Base-by-base conservation (phyloP, 148 eudicot species). In the Selenicereus undatus region DNA sequence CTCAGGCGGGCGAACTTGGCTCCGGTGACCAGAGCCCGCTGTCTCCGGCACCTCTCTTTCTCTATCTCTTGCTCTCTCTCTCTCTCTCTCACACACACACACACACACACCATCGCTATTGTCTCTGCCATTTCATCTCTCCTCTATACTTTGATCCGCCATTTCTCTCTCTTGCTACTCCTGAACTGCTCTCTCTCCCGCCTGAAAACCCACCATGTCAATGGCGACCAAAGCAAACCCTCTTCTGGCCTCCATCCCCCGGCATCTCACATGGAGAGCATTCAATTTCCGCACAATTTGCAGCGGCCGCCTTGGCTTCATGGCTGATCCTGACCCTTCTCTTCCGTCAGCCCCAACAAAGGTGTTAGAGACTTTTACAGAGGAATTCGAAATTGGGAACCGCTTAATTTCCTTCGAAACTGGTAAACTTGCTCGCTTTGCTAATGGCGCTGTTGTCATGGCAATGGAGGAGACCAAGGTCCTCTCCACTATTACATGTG, bases 341-440 rank as follows among this genome's bases (percentile, higher is more conserved):
- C 70, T 4, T 82, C 64, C 27, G 74, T 85, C 82, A 2, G 76
- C 74, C 4, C 77, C 69, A 11, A 81, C 82, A 16, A 96, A 94
- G 87, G 11, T 89, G 77, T 90, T 96, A 0, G 97, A 94, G 52
- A 74, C 88, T 0, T 94, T 94, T 83, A 83, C 69, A 9, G 99
- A 96, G 60, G 98, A 96, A 80, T 94, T 96, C 75, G 98, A 94
- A 62, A 86, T 96, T 27, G 99, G 97, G 3, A 88, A 88, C 51
- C 84, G 88, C 14, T 82, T 86, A 22, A 83, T 92, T 14, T 84
- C 88, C 8, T 80, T 94, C 22, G 95, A 96, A 77, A 96, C 98
- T 0, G 99, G 99, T 27, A 96, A 92, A 85, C 82, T 91, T 3
- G 99, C 99, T 36, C 90, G 99, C 26, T 96, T 92, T 18, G 97